Evolutionary conservation across 2,329 filamentous ascomycete species (phyloP).

Genomic region (Penicillium sp.): DNA sequence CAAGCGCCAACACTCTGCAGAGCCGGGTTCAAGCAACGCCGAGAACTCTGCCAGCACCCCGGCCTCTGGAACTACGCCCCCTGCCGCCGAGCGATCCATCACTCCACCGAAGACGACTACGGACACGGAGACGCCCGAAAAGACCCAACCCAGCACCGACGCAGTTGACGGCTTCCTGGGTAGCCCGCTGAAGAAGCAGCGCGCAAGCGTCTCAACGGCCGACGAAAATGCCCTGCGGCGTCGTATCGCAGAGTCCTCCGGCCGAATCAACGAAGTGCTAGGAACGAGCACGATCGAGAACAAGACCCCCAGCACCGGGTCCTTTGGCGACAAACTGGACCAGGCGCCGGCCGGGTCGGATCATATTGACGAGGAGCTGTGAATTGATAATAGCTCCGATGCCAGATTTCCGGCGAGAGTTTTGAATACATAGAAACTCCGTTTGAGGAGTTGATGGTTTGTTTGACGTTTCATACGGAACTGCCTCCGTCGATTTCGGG

Average conservation of each 20-base stretch:
- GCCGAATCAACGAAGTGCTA: constrained; percentile 39
- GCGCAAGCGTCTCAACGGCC: constrained; percentile 45
- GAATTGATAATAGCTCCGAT: constrained; percentile 2
- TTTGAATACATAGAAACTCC: constrained; percentile 11
- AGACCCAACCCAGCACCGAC: constrained; percentile 22
- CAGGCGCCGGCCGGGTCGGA: constrained; percentile 6
- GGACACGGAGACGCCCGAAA: constrained; percentile 19
- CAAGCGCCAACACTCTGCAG: constrained; percentile 65
- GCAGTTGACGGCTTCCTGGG: constrained; percentile 40
- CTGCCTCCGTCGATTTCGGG: constrained; percentile 1
- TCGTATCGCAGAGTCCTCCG: constrained; percentile 41
- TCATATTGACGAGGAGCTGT: constrained; percentile 34
- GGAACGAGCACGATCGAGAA: constrained; percentile 20
- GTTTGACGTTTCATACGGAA: constrained; percentile 2
- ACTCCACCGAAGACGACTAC: constrained; percentile 34
- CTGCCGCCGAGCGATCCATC: constrained; percentile 33
- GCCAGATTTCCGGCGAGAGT: neutral
- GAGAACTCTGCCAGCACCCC: constrained; percentile 37
- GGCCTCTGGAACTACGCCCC: constrained; percentile 38
- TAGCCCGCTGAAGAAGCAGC: constrained; percentile 49
- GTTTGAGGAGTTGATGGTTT: neutral
- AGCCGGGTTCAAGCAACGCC: constrained; percentile 46
- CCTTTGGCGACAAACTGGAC: constrained; percentile 23
- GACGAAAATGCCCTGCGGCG: constrained; percentile 42
- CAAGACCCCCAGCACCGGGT: constrained; percentile 8